Evolutionary conservation across 106 monocot genomes (phyloP).

Genomic region (Allium fistulosum): DNA sequence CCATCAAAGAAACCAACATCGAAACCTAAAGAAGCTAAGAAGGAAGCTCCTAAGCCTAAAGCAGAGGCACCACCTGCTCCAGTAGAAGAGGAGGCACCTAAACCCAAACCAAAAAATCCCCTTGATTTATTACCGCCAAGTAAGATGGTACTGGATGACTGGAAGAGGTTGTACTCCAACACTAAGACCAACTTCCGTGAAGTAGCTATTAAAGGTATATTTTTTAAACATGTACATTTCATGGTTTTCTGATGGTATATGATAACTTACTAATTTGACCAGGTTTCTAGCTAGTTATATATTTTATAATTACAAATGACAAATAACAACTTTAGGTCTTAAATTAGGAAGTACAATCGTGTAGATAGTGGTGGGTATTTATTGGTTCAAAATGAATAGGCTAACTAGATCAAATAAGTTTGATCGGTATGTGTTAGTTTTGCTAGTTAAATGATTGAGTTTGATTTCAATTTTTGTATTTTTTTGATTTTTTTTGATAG

Average conservation of each 20-base stretch:
- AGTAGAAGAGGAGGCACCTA: slow-evolving; percentile 69
- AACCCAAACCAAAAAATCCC: slow-evolving; percentile 74
- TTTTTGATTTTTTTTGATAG: too few relatives aligned
- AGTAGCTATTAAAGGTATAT: slow-evolving; percentile 85
- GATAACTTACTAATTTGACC: neutral
- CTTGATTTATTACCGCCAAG: slow-evolving; percentile 84
- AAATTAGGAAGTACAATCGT: too few relatives aligned
- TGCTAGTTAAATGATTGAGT: too few relatives aligned
- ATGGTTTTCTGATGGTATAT: neutral
- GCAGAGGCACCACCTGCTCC: slow-evolving; percentile 17
- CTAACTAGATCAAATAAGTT: too few relatives aligned
- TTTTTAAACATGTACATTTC: neutral
- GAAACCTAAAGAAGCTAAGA: slow-evolving; percentile 39
- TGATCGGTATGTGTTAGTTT: too few relatives aligned
- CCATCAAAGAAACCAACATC: slow-evolving; percentile 35
- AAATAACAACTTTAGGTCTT: too few relatives aligned
- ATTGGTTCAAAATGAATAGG: too few relatives aligned
- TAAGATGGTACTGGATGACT: slow-evolving; percentile 90
- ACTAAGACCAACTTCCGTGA: slow-evolving; percentile 95
- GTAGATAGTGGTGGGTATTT: too few relatives aligned
- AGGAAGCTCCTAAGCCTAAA: slow-evolving; percentile 57
- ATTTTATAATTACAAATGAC: too few relatives aligned
- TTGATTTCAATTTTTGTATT: too few relatives aligned
- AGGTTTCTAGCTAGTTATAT: too few relatives aligned
- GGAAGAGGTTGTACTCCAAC: slow-evolving; percentile 96